Evolutionary conservation across 331 rosid species (phyloP).

Genomic region (Quercus phellos): DNA sequence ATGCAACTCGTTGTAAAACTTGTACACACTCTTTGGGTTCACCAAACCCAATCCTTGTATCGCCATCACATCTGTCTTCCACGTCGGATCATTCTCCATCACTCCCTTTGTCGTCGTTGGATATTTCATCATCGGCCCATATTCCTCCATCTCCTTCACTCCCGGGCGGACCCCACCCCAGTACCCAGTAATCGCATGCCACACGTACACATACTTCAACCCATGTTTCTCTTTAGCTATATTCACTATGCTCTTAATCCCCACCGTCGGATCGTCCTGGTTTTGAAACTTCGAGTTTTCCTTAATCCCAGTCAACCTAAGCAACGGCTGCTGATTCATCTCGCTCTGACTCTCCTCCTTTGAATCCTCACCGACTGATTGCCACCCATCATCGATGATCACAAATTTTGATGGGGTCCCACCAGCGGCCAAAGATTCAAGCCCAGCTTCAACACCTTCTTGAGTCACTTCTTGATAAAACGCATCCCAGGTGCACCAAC

Average conservation of each 20-base stretch:
- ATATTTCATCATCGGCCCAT: slow-evolving; percentile 46
- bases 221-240: slow-evolving; percentile 60
- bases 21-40: slow-evolving; percentile 56
- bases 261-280: slow-evolving; percentile 45
- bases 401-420: slow-evolving; percentile 81
- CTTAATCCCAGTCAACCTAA: slow-evolving; percentile 54
- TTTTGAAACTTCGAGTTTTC: slow-evolving; percentile 70
- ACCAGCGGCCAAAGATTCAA: slow-evolving; percentile 47
- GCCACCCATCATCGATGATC: slow-evolving; percentile 95
- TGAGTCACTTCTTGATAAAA: slow-evolving; percentile 80
- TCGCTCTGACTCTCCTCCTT: neutral
- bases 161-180: slow-evolving; percentile 93
- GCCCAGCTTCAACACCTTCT: slow-evolving; percentile 75
- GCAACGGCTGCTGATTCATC: slow-evolving; percentile 13
- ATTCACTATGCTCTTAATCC: slow-evolving; percentile 54
- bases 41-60: slow-evolving; percentile 75
- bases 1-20: slow-evolving; percentile 70
- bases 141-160: slow-evolving; percentile 65
- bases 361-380: slow-evolving; percentile 50
- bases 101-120: slow-evolving; percentile 60
- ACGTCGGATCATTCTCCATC: slow-evolving; percentile 66
- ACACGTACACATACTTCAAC: slow-evolving; percentile 66
- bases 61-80: slow-evolving; percentile 56
- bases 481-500: slow-evolving; percentile 99
- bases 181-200: slow-evolving; percentile 95